phyloP scores from a whole-genome alignment of 1,139 yeast species.

The Arxiozyma slooffiae region DNA sequence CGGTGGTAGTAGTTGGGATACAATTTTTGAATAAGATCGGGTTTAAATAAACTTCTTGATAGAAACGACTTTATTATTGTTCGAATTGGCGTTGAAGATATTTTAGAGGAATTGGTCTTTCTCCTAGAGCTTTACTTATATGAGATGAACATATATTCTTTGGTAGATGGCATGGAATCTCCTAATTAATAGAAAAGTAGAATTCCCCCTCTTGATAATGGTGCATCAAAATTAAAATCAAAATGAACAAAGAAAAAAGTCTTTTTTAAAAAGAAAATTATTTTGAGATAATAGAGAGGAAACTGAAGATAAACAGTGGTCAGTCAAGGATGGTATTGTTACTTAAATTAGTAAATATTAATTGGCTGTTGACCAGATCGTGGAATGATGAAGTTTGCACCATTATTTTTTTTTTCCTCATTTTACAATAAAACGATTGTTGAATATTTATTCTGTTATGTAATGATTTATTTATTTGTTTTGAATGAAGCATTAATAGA shows the following conservation, averaged over 20 bases:
- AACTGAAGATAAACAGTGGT: not conserved
- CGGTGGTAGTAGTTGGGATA: not conserved
- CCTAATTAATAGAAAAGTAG: conserved; percentile 20
- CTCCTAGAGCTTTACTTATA: conserved; percentile 21
- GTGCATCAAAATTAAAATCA: too few relatives aligned
- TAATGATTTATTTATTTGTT: not conserved
- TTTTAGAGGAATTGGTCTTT: conserved; percentile 13
- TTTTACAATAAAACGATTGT: too few relatives aligned
- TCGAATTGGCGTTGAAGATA: conserved; percentile 14
- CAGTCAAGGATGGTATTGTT: not conserved
- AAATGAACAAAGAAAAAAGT: conserved; percentile 29
- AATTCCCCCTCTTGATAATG: not conserved
- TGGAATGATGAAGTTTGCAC: too few relatives aligned
- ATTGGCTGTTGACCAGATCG: too few relatives aligned
- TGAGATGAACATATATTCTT: conserved; percentile 31
- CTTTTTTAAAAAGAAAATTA: conserved; percentile 20
- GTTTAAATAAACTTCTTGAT: conserved; percentile 12
- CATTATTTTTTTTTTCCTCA: too few relatives aligned
- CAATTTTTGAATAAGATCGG: conserved; percentile 3
- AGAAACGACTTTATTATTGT: conserved; percentile 11
- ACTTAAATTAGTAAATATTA: not conserved
- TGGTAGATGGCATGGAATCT: conserved; percentile 29
- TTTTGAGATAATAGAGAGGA: conserved; percentile 12
- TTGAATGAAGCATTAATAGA: not conserved
- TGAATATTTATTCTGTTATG: not conserved